Conservation (phyloP, 1,284 basidiomycete species). For the Ceratobasidium sp. region DNA sequence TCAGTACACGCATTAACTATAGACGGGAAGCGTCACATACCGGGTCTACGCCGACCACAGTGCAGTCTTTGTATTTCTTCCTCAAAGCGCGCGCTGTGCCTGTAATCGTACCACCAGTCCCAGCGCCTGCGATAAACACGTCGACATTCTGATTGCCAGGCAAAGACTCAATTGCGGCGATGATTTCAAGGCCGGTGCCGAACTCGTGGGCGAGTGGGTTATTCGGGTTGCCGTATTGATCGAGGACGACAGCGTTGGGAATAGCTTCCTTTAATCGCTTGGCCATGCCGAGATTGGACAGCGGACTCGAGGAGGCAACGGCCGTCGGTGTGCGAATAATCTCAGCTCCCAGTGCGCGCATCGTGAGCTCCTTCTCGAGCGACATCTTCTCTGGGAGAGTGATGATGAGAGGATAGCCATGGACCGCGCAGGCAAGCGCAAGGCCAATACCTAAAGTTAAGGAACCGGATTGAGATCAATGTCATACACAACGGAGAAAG, state of each 20-base stretch:
- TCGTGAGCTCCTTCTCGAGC: slow-evolving; percentile 91
- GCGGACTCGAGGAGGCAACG: slow-evolving; percentile 84
- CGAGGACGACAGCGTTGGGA: slow-evolving; percentile 87
- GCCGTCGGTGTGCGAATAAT: slow-evolving; percentile 95
- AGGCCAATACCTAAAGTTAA: slow-evolving; percentile 79
- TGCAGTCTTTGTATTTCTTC: slow-evolving; percentile 76
- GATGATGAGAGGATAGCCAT: slow-evolving; percentile 93
- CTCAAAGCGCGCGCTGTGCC: slow-evolving; percentile 87
- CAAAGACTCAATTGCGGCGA: slow-evolving; percentile 73
- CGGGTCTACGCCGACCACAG: slow-evolving; percentile 91
- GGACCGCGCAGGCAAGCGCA: slow-evolving; percentile 90
- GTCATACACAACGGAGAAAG: neutral
- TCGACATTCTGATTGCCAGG: slow-evolving; percentile 78
- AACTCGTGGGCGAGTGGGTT: slow-evolving; percentile 92
- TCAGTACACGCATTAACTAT: slow-evolving; percentile 22
- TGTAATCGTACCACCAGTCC: slow-evolving; percentile 94
- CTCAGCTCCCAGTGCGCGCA: slow-evolving; percentile 92
- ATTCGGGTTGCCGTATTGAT: slow-evolving; percentile 80
- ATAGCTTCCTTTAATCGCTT: slow-evolving; percentile 80
- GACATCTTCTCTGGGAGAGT: slow-evolving; percentile 98
- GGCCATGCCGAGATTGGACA: slow-evolving; percentile 92
- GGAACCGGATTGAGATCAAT: neutral
- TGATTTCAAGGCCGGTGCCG: slow-evolving; percentile 90
- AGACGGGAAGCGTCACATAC: slow-evolving; percentile 56
- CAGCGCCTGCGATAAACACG: slow-evolving; percentile 87